Base-by-base conservation (phyloP, 139 green algal species). In the Bryopsis sp. region DNA sequence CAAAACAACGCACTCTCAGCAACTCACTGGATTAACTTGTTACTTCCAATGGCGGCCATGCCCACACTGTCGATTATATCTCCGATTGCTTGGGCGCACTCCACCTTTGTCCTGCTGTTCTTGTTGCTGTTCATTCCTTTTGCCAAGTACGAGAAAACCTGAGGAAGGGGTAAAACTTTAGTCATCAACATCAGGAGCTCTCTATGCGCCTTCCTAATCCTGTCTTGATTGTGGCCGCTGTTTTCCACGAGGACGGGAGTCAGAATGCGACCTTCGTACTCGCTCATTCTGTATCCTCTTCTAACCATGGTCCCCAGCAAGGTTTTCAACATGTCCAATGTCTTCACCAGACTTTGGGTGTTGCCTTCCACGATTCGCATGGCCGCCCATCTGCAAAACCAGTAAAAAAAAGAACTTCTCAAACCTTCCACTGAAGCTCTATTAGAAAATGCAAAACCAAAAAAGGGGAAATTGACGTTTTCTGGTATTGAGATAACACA, bases 201-300 rank as follows among this genome's bases (percentile, higher is more conserved):
- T 7, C 82, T 74, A 80, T 93, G 79, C 63, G 79, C 73, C 2
- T 67, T 63, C 71, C 74, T 79, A 38, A 92, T 74, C 26, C 83
- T 70, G 31, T 88, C 83, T 73, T 89, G 81, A 66, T 92, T 93
- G 82, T 96, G 90, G 0, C 94, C 94, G 22, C 71, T 72, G 80
- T 96, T 97, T 69, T 99, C 94, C 36, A 96, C 83, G 57, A 99
- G 43, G 19, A 77, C 87, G 11, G 94, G 94, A 34, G 97, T 60
- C 57, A 98, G 78, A n/a, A 89, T 46, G 36, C 82, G 75, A 22
- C 85, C 86, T 68, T 99, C 94, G 39, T 87, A 84, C 15, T 98
- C 92, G 19, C 72, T 87, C 32, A 98, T 47, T 26, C 76, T 65
- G 64, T 76, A 71, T 28, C 62, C 70, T 31, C 28, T 39, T 2